Evolutionary conservation across 495 filamentous ascomycete genomes (phyloP), one percentile per base, ranked within the genome.

Genomic region (Aspergillus heteromorphus): DNA sequence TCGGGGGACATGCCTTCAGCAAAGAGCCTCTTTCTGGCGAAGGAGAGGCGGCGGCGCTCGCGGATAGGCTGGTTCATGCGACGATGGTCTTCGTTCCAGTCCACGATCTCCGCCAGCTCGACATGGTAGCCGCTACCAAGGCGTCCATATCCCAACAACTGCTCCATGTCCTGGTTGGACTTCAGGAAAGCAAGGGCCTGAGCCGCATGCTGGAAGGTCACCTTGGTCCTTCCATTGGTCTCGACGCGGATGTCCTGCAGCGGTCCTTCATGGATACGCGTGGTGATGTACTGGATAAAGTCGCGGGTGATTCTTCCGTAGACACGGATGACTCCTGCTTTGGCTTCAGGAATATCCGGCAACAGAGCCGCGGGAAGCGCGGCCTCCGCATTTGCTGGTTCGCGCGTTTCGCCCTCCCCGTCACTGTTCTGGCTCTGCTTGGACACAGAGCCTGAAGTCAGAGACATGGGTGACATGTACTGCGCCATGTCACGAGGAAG

Each of bases 21-120:
- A 57, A 72, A 72, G 13, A 72, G 54, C 41, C 60, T 55, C 58
- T 63, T 66, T 30, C 65, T 56, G 4, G 65, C 69, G 59, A 70
- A 72, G 14, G 69, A 68, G 14, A 72, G 59, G 48, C 69, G 69
- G 14, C 69, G 69, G 14, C 69, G 66, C 45, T 72, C 69, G n/a
- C 65, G 60, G 38, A 59, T 56, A 4, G 68, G 68, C 55, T 67
- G 63, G 20, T 63, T 64, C 69, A 72, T 72, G 21, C 63, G 61
- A 23, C 58, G 58, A 49, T 61, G 60, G 21, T 67, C 64, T 11
- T 66, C 66, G 42, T 65, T 67, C 66, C 65, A 69, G 48, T 66
- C 59, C 19, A 65, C 54, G 13, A 64, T 51, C 55, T 65, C 57
- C 6, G 55, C 60, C 41, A 71, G 29, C 29, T 64, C 63, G 27